Evolutionary conservation across 1,139 yeast species (phyloP), one percentile per base, ranked within the genome.

Genomic region (Hyphopichia buzzinii): DNA sequence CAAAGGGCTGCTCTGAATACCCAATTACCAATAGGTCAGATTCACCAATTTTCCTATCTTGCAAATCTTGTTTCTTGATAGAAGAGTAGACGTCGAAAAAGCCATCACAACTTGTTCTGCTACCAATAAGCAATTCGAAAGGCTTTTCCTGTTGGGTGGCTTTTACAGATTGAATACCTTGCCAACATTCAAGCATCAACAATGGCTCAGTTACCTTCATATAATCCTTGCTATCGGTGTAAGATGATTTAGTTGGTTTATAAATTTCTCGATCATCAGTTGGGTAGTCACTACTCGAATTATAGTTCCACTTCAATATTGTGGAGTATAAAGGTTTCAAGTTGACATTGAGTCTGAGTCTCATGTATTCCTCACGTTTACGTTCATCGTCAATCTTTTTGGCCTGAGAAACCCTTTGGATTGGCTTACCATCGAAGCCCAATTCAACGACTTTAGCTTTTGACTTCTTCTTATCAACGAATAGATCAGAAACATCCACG

Each of bases 101-200:
- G 3, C 86, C 85, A 50, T 90, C 96, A 17, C 87, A 84, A 2
- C 87, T 80, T 3, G 88, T 77, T 48, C 96, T 74, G 31, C 88
- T 84, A 10, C 96, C 97, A 27, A 89, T 65, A 5, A 77, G 64
- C 6, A 90, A 52, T 29, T 76, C 75, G 54, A 92, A 84, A 1
- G 96, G 90, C 6, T 54, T 60, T 41, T 79, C 81, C 21, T 76
- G 78, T 2, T 74, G 72, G 16, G 87, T 78, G 36, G 77, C 77
- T 47, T 84, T 81, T 1, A 92, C 79, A 3, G 87, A 73, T 44
- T 80, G 83, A 25, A 94, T 77, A 0, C 89, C 86, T 53, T 90
- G 96, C 97, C 97, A 94, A 45, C 96, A 86, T 64, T 94, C 98
- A 31, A 90, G 64, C 62, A 90, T 66, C 32, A 94, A 64, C 32